Conservation (phyloP, 345 rosid genomes). For the Gossypium longicalyx region DNA sequence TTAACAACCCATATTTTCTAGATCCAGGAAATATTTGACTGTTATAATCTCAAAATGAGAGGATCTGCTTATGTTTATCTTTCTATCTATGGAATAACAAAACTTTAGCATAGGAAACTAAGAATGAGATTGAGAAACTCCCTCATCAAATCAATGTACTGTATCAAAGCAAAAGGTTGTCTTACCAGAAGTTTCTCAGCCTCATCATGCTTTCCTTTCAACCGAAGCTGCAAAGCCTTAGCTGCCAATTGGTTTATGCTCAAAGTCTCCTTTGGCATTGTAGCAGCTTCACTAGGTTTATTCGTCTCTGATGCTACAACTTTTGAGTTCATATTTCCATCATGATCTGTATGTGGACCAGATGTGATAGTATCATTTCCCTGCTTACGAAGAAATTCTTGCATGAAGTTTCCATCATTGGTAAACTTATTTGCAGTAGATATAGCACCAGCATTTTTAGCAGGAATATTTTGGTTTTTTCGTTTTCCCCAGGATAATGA, state of each 20-base stretch:
- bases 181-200: conserved; percentile 77
- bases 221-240: conserved; percentile 78
- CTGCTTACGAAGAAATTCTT: conserved; percentile 37
- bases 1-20: background rate
- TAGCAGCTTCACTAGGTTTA: conserved; percentile 26
- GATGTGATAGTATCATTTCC: conserved; percentile 28
- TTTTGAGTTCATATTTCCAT: conserved; percentile 21
- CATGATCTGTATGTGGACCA: conserved; percentile 27
- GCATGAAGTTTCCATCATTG: conserved; percentile 78
- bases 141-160: background rate
- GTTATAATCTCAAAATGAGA: background rate
- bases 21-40: background rate
- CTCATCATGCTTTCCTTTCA: conserved; percentile 88
- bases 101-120: background rate
- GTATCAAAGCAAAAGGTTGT: background rate
- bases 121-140: background rate
- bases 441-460: conserved; percentile 47
- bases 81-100: background rate
- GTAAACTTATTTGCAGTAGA: conserved; percentile 66
- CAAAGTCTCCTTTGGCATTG: conserved; percentile 31
- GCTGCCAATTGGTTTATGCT: conserved; percentile 83
- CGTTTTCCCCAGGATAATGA: conserved; percentile 75
- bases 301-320: conserved; percentile 18
- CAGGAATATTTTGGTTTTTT: conserved; percentile 36
- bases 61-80: background rate